phyloP scores from a whole-genome alignment of 345 rosid genomes.

The Sonneratia caseolaris region DNA sequence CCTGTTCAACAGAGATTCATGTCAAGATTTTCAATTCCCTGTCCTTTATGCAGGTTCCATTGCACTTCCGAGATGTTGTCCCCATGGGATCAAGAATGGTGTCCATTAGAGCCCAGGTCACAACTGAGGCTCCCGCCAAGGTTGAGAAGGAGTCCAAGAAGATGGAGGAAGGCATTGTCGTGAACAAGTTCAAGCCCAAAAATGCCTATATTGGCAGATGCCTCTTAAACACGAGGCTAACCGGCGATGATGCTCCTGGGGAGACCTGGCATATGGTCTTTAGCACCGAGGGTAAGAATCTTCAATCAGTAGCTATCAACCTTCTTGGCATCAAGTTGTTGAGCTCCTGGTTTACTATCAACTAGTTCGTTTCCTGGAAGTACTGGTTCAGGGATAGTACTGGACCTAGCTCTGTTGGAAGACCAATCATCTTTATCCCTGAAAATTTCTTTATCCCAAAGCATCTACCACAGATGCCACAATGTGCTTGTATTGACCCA shows the following conservation, averaged over 20 bases:
- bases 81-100: constrained; percentile 34
- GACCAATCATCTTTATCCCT: no score
- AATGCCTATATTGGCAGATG: constrained; percentile 73
- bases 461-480: no score
- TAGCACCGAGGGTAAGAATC: constrained; percentile 68
- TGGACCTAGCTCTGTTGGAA: no score
- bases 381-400: no score
- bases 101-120: constrained; percentile 75
- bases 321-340: no score
- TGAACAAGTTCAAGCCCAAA: constrained; percentile 92
- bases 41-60: constrained; percentile 33
- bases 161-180: constrained; percentile 68
- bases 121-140: constrained; percentile 84
- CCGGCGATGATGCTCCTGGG: constrained; percentile 98
- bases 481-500: no score
- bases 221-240: constrained; percentile 91
- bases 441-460: no score
- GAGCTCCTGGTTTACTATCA: no score
- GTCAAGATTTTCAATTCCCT: neutral
- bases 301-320: neutral
- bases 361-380: no score
- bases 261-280: constrained; percentile 99
- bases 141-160: constrained; percentile 78
- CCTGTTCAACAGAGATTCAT: neutral
- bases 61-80: constrained; percentile 35